A percentile compares a stretch with the other conserved stretches of the same genome.
Conservation (phyloP, 305 asterid species). For the Plantago rigida region DNA sequence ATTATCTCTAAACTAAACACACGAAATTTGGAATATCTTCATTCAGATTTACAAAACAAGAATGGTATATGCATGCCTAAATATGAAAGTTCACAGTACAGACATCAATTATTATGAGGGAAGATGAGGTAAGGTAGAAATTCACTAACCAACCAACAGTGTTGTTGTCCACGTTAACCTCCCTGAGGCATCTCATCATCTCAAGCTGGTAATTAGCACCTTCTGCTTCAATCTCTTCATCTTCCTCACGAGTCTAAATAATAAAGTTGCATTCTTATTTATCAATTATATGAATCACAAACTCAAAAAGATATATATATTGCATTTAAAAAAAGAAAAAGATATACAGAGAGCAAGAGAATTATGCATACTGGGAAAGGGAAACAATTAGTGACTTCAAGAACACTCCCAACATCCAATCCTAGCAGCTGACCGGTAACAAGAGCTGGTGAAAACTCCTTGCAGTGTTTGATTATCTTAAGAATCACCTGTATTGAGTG, state of each 20-base stretch:
- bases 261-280: background rate
- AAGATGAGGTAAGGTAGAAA: background rate
- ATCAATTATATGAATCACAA: background rate
- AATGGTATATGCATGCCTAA: no score
- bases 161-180: constrained; percentile 94
- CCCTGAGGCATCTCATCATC: constrained; percentile 95
- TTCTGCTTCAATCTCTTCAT: constrained; percentile 90
- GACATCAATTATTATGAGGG: no score
- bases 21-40: background rate
- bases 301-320: background rate
- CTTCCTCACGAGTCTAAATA: constrained; percentile 75
- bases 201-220: constrained; percentile 98
- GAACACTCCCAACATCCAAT: constrained; percentile 91
- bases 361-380: constrained; percentile 64
- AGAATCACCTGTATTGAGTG: constrained; percentile 50
- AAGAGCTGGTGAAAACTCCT: constrained; percentile 73
- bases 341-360: background rate
- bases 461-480: constrained; percentile 90
- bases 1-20: background rate
- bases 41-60: no score
- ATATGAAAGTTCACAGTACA: no score
- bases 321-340: background rate
- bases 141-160: constrained; percentile 77
- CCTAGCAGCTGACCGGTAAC: constrained; percentile 95
- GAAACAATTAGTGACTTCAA: constrained; percentile 90